Base-by-base conservation (phyloP, 495 filamentous ascomycete species). In the Mycothermus thermophilus region DNA sequence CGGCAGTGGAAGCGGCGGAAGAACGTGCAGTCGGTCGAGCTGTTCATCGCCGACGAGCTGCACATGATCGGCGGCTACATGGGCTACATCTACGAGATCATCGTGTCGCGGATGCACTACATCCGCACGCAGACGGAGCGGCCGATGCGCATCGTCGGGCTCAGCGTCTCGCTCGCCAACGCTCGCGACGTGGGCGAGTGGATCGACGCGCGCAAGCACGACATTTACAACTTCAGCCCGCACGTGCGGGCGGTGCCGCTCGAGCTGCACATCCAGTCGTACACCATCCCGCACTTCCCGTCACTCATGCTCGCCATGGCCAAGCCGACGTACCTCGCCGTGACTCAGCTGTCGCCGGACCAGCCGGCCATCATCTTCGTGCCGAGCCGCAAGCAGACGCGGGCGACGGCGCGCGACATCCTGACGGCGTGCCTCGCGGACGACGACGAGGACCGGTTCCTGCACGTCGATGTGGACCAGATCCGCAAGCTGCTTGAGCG, bases 271-370 rank as follows among this genome's bases (percentile, higher is more conserved):
- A 82, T 99, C 31, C 90, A 99, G 54, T 92, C 85, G 2, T 99
- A 83, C 60, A 80, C 78, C 20, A 90, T 95, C 31, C 90, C 90
- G 18, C 90, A 99, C 55, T 95, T 93, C 63, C 92, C 90, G 12
- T 95, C 87, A 0, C 64, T 96, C 24, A 96, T 99, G 92, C 72
- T 96, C 34, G 86, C 92, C 8, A 99, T 99, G 90, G 81, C 87
- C 8, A 87, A 92, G 51, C 90, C 90, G 21, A 74, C 80, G 10
- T 96, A 95, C 41, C 67, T 83, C 35, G 77, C 86, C 1, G 79
- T 96, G 37, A 68, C 84, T 12, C 80, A 86, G 51, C 64, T 87
- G 38, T 92, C 92, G 6, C 60, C 81, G 0, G 78, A 93, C 41
- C 92, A 93, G 55, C 86, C 90, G 5, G 79, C 85, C 10, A 65